Conservation (phyloP, 306 rosid species). For the Alnus glutinosa region DNA sequence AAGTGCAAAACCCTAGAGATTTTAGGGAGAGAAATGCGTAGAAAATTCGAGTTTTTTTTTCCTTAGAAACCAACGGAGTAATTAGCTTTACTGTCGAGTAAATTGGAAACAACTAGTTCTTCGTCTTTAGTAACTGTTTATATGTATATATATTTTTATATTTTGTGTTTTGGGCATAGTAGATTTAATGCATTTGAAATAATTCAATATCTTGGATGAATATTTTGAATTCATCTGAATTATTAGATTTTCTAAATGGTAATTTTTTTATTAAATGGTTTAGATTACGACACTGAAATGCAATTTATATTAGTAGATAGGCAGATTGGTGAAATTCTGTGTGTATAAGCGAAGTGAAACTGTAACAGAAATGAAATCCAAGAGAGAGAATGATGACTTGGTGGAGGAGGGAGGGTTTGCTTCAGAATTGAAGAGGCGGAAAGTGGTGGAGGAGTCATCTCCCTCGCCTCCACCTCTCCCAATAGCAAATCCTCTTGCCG, state of each 20-base stretch:
- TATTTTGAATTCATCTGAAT: no score
- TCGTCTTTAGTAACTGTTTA: background rate
- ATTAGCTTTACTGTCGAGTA: background rate
- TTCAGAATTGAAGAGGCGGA: constrained; percentile 36
- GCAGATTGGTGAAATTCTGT: background rate
- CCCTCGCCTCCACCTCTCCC: constrained; percentile 26
- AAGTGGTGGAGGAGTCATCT: constrained; percentile 6
- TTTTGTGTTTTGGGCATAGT: background rate
- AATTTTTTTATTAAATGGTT: no score
- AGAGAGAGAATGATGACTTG: constrained; percentile 30
- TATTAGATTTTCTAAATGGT: no score
- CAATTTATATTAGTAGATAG: no score
- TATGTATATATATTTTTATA: no score
- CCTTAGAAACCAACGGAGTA: background rate
- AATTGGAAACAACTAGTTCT: background rate
- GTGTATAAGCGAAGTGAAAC: background rate
- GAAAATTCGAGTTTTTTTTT: background rate
- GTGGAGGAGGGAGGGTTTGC: constrained; percentile 19
- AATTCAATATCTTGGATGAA: background rate
- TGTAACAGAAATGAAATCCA: constrained; percentile 29
- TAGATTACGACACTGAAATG: no score
- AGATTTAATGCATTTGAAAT: background rate
- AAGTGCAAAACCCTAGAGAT: background rate
- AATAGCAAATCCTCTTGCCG: constrained; percentile 42
- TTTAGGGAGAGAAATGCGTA: background rate